Base-by-base conservation (phyloP, 2,329 filamentous ascomycete species). In the Graphium sp. region DNA sequence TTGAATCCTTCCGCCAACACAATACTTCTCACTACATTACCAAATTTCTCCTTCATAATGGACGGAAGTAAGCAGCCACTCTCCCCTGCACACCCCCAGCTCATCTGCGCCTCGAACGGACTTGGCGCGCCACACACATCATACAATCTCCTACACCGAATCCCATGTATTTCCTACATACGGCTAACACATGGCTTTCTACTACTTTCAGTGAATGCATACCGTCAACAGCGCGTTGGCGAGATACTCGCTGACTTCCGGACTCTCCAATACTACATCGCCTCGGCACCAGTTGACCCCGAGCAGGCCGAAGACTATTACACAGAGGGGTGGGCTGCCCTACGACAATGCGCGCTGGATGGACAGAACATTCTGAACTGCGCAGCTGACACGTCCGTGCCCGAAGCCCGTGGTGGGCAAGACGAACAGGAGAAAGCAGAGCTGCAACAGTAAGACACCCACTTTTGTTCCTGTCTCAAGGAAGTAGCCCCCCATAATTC, bases 341-440 rank as follows among this genome's bases (percentile, higher is more conserved):
- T 76, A 29, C 62, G 70, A 23, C 70, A 76, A 48, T 74, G 69
- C 49, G 55, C 60, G 28, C 42, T 71, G 23, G 71, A 75, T 39
- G 70, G 70, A 6, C 68, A 72, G 42, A 59, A 72, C 48, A 74
- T 76, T 37, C 58, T 75, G 35, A 68, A 74, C 42, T 69, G 65
- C 40, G 68, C 66, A 14, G 69, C 69, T 22, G 71, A 75, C 45
- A 68, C 67, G 11, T 57, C 55, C 29, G 68, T 74, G 9, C 67
- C 69, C 4, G 49, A 53, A 24, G 47, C 60, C 26, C 47, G 45
- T 26, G 68, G 66, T 30, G 65, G 65, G 8, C 58, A 62, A 31
- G 58, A 62, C 14, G 70, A 75, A 45, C 70, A 75, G 45, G 48
- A 47, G 17, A 74, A 71, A 44, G 68, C 68, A 12, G 68, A 74